Base-by-base conservation (phyloP, 2,329 filamentous ascomycete genomes). In the Cadophora luteo-olivacea region DNA sequence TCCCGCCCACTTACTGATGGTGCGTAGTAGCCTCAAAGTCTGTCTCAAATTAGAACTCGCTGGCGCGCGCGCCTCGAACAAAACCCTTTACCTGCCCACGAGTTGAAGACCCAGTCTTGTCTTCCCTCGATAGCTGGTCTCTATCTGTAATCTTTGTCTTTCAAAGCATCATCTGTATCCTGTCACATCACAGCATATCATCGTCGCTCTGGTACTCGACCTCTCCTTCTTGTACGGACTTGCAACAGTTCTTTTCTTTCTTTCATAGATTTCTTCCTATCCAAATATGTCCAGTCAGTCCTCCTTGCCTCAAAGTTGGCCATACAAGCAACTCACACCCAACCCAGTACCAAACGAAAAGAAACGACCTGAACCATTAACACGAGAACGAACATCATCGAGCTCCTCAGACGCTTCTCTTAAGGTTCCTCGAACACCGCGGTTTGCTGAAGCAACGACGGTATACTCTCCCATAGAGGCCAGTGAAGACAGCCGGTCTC, bases 401-500 rank as follows among this genome's bases (percentile, higher is more conserved):
- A 81, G 80, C 57, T 79, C 79, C 77, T 80, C 75, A 60, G 73
- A 75, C 67, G 77, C 78, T 6, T 82, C 82, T 61, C 76, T 83
- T 72, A 92, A 91, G 81, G 84, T 87, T 49, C 91, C 91, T 70
- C 87, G 92, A 77, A 91, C 90, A 74, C 91, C 92, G 75, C 90
- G 92, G 77, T 95, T 95, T 77, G 91, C 91, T 66, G 92, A 94
- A 83, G 92, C 91, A 55, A 95, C 92, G 36, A 87, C 91, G 33
- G 89, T 94, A 63, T 84, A 94, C 82, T 94, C 92, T 58, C 92
- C 92, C 52, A 83, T 93, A 76, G 91, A 94, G 70, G 82, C 82
- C 61, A 76, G 78, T 54, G 78, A 81, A 71, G 76, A 77, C 75
- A 76, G 75, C 64, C 79, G 79, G 68, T 84, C 85, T 38, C 87